Base-by-base conservation (phyloP, 768 basidiomycete genomes). In the Tulasnella calospora region DNA sequence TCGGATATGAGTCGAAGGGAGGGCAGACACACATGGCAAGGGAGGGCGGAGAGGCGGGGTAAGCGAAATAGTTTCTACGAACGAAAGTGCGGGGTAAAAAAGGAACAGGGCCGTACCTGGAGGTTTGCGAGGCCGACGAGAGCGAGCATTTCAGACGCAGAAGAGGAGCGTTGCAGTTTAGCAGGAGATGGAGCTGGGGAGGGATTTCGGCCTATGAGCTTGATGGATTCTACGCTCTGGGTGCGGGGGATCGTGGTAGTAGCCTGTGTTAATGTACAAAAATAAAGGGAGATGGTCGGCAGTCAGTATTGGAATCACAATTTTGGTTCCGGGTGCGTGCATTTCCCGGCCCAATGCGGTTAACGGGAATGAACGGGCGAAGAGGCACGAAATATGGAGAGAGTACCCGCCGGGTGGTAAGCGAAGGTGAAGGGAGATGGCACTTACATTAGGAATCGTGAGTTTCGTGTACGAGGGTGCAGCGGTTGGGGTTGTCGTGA, bases 401-500 rank as follows among this genome's bases (percentile, higher is more conserved):
- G 27, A 67, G 30, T 67, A 67, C 33, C 61, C 61, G 30, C 61
- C 30, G 61, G 61, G 61, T 67, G 61, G 61, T 67, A 67, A 67
- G 27, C 61, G n/a, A 33, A 23, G 51, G 51, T 21, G 8, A 12
- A 23, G 23, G 13, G 27, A 23, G 9, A 30, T 15, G 10, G 8
- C 44, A 67, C 61, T 9, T 13, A 67, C 61, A 67, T 67, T 67
- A 33, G 61, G 61, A 35, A 67, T 67, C 61, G 61, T 67, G 61
- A 67, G 61, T 35, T 67, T 67, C 61, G 61, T 67, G 61, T 35
- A 67, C 61, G 61, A 33, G 61, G 61, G 61, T 67, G 61, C 33
- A 7, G 61, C 21, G 61, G 61, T 13, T 67, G 61, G 10, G 15
- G 30, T 67, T 0, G 61, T 33, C n/a, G 61, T 27, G 61, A 10